Conservation (phyloP, 208 protist genomes). For the Trypanosoma lewisi region DNA sequence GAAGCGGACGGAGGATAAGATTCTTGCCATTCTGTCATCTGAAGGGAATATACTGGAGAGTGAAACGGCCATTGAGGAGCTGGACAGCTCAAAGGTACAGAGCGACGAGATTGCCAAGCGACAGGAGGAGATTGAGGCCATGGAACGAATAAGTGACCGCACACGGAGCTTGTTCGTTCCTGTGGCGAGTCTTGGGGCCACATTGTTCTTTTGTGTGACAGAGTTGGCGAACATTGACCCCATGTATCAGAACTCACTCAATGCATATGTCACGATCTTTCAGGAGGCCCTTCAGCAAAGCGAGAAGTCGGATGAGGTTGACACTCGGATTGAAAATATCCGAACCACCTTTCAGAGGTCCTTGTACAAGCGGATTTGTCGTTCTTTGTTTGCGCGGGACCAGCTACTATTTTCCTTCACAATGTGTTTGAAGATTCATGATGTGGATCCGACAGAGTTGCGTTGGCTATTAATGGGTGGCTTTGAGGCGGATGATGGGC, state of each 20-base stretch:
- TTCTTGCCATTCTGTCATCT: conserved; percentile 88
- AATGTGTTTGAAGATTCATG: conserved; percentile 92
- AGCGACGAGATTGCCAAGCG: conserved; percentile 94
- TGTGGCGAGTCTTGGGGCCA: conserved; percentile 93
- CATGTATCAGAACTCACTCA: conserved; percentile 98
- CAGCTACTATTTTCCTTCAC: conserved; percentile 95
- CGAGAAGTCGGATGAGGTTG: conserved; percentile 70
- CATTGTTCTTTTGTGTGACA: conserved; percentile 98
- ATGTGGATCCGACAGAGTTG: conserved; percentile 83
- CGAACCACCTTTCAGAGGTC: conserved; percentile 83
- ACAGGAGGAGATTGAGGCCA: conserved; percentile 94
- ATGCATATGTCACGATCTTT: conserved; percentile 96
- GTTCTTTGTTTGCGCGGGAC: conserved; percentile 92
- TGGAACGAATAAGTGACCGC: conserved; percentile 96
- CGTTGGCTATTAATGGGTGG: conserved; percentile 92
- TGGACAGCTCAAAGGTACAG: conserved; percentile 94
- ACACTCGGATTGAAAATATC: conserved; percentile 80
- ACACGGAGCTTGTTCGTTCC: conserved; percentile 93
- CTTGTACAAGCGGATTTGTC: conserved; percentile 86
- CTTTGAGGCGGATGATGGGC: conserved; percentile 50
- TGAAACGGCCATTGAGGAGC: conserved; percentile 92
- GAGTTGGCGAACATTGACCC: conserved; percentile 95
- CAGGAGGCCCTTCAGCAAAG: conserved; percentile 86
- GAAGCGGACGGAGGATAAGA: conserved; percentile 89
- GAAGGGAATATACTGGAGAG: conserved; percentile 94